A percentile compares a stretch with the other conserved stretches of the same genome.
Evolutionary conservation across 2,329 filamentous ascomycete species (phyloP).

Genomic region (Calonectria honghensis): DNA sequence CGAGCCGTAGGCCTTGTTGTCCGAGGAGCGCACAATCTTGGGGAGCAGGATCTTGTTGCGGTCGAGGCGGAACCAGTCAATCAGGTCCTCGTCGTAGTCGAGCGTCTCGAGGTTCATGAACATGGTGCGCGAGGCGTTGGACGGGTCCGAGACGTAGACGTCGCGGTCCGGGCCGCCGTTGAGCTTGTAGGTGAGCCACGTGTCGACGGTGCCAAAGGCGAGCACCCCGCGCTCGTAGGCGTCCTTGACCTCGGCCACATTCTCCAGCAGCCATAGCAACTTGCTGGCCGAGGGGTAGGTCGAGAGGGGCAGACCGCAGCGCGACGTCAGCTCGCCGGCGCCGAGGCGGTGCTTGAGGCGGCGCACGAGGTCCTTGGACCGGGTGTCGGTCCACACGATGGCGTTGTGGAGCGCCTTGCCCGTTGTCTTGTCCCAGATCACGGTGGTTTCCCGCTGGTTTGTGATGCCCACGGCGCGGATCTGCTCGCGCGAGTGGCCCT

Average conservation of each 20-base stretch:
- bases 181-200: slow-evolving; percentile 87
- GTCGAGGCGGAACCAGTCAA: slow-evolving; percentile 86
- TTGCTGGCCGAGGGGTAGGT: slow-evolving; percentile 89
- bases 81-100: slow-evolving; percentile 82
- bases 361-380: slow-evolving; percentile 82
- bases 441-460: slow-evolving; percentile 88
- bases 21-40: slow-evolving; percentile 85
- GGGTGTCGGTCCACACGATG: slow-evolving; percentile 91
- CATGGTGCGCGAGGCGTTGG: slow-evolving; percentile 87
- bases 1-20: slow-evolving; percentile 80
- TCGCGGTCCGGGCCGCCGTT: slow-evolving; percentile 81
- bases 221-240: slow-evolving; percentile 83
- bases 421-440: slow-evolving; percentile 86
- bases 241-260: slow-evolving; percentile 78
- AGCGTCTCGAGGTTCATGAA: slow-evolving; percentile 88
- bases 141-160: slow-evolving; percentile 84
- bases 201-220: slow-evolving; percentile 87
- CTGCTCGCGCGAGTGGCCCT: slow-evolving; percentile 79
- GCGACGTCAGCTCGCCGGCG: slow-evolving; percentile 78
- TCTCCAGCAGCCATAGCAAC: slow-evolving; percentile 84
- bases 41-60: slow-evolving; percentile 81
- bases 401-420: slow-evolving; percentile 87
- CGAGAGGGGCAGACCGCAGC: slow-evolving; percentile 86
- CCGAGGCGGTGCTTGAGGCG: slow-evolving; percentile 81
- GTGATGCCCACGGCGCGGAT: slow-evolving; percentile 88